Percentiles rank a stretch among this genome's conserved stretches.
Evolutionary conservation across 768 basidiomycete genomes (phyloP).

Genomic region (Suillus decipiens): DNA sequence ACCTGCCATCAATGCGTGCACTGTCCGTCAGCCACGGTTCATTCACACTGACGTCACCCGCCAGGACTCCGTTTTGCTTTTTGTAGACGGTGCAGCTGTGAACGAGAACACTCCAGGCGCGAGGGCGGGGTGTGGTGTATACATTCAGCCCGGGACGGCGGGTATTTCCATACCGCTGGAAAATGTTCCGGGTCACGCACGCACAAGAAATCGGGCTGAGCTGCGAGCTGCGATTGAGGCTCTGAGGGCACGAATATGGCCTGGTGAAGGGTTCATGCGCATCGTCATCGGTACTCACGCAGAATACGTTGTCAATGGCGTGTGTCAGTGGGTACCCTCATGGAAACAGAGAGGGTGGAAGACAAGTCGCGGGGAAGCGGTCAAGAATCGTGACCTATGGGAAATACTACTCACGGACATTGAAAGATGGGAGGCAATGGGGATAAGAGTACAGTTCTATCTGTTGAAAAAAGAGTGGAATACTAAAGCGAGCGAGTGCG

Average conservation of each 20-base stretch:
- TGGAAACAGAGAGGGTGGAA: constrained; percentile 25
- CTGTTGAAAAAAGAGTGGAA: constrained; percentile 12
- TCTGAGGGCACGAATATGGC: constrained; percentile 27
- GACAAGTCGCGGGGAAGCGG: constrained; percentile 15
- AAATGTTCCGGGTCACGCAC: constrained; percentile 13
- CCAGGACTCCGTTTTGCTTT: constrained; percentile 15
- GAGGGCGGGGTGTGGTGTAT: constrained; percentile 14
- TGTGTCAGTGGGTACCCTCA: constrained; percentile 20
- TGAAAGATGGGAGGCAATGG: constrained; percentile 10
- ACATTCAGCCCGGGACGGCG: constrained; percentile 1
- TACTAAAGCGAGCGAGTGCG: constrained; percentile 6
- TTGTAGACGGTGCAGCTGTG: constrained; percentile 14
- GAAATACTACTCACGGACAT: constrained; percentile 12
- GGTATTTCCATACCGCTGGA: constrained; percentile 6
- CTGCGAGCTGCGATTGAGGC: constrained; percentile 32
- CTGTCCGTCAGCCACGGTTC: constrained; percentile 7
- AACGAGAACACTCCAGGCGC: constrained; percentile 12
- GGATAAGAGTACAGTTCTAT: constrained; percentile 11
- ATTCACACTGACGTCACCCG: constrained; percentile 12
- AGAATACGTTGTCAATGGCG: constrained; percentile 33
- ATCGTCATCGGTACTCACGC: constrained; percentile 35
- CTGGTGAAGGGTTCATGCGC: constrained; percentile 30
- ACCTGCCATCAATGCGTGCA: constrained; percentile 11
- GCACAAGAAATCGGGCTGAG: constrained; percentile 39
- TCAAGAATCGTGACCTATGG: constrained; percentile 17